These are phyloP conservation scores for Amanita exitialis DNA, from an alignment of 768 basidiomycete genomes.

Conservation along the genomic window DNA sequence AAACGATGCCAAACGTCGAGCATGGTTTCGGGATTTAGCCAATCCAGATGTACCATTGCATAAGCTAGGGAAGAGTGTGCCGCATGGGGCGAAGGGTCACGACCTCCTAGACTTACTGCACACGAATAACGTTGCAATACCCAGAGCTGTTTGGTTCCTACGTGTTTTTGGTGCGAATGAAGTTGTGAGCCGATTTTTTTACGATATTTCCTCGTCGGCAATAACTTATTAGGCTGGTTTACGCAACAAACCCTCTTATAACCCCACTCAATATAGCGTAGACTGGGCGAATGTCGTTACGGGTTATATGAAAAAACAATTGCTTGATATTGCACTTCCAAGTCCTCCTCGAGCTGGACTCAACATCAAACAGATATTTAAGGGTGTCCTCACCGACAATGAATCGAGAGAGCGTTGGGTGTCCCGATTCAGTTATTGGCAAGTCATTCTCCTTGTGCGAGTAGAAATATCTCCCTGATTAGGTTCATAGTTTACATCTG, in stretches of 20 bases:
- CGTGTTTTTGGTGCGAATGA: conserved; percentile 84
- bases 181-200: conserved; percentile 37
- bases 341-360: conserved; percentile 66
- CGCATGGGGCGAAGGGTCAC: conserved; percentile 79
- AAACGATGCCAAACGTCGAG: conserved; percentile 67
- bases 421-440: conserved; percentile 75
- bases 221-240: conserved; percentile 45
- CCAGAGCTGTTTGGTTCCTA: conserved; percentile 81
- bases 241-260: conserved; percentile 70
- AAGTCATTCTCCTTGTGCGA: conserved; percentile 9
- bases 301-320: conserved; percentile 73
- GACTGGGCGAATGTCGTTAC: conserved; percentile 83
- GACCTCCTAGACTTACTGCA: conserved; percentile 77
- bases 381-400: conserved; percentile 64
- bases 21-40: conserved; percentile 80
- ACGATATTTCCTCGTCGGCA: neutral
- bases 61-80: conserved; percentile 78
- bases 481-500: conserved; percentile 44
- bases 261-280: conserved; percentile 73
- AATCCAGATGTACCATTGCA: conserved; percentile 71
- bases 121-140: conserved; percentile 63
- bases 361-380: conserved; percentile 80
- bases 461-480: neutral
- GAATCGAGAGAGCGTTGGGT: conserved; percentile 71
- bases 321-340: conserved; percentile 70